Base-by-base conservation (phyloP, 2,329 filamentous ascomycete species). In the Cladophialophora psammophila region DNA sequence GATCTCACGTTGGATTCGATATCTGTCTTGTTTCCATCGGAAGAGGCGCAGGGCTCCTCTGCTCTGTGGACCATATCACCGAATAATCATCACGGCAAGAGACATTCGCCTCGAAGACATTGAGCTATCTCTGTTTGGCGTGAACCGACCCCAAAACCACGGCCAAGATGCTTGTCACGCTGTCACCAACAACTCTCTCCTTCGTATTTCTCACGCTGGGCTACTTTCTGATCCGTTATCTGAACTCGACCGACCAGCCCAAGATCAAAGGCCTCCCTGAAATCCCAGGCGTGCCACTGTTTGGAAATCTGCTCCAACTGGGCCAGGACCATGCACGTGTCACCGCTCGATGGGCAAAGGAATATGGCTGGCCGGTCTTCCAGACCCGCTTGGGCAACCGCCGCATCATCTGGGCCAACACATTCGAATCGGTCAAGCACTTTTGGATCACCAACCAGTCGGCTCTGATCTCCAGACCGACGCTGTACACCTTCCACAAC, bases 401-500 rank as follows among this genome's bases (percentile, higher is more conserved):
- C 82, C 85, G 90, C 66, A 89, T 94, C 67, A 83, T 94, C 36
- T 93, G 93, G 74, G 91, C 90, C 69, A 94, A 94, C 73, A 89
- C 87, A 1, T 94, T 92, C 73, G 89, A 92, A 20, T 86, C 90
- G 0, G 90, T 94, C 38, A 88, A 86, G 63, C 83, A 81, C 70
- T 82, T 94, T 26, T 94, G 91, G 89, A 90, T 93, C 76, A 90
- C 88, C 9, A 89, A 94, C 73, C 91, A 93, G 73, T 91, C 91
- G 0, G 85, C 91, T 0, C 80, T 94, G 65, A 92, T 93, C 73
- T 93, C 90, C 0, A 86, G 92, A 1, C 92, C 92, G 0, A 92
- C 84, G 31, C 86, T 93, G 56, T 91, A 94, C 77, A 94, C 91
- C 0, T 94, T 94, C 77, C 91, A 94, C 78, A 91, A 86, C 5